Evolutionary conservation across 176 grass and related monocot genomes (phyloP).

Genomic region (Musa itinerans): DNA sequence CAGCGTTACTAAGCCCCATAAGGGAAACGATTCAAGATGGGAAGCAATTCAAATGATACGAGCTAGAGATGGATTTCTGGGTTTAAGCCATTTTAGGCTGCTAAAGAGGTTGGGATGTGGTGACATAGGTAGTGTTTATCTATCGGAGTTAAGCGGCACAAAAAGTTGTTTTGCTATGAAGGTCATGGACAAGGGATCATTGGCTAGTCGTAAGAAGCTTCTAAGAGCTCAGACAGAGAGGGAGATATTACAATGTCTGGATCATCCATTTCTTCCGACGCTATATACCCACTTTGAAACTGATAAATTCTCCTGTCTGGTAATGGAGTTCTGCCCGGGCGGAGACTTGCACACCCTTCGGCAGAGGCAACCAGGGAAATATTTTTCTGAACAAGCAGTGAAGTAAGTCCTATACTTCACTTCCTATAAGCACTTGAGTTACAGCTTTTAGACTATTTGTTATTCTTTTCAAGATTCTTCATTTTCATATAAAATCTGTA

Average conservation of each 20-base stretch:
- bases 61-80: slow-evolving; percentile 33
- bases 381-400: slow-evolving; percentile 53
- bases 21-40: slow-evolving; percentile 42
- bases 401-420: slow-evolving; percentile 36
- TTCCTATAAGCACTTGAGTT: background rate
- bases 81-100: slow-evolving; percentile 45
- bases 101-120: slow-evolving; percentile 46
- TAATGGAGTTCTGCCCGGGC: slow-evolving; percentile 61
- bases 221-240: slow-evolving; percentile 55
- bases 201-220: slow-evolving; percentile 53
- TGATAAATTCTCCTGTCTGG: slow-evolving; percentile 54
- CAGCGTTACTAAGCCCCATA: slow-evolving; percentile 38
- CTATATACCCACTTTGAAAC: slow-evolving; percentile 56
- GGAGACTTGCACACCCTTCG: slow-evolving; percentile 54
- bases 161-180: slow-evolving; percentile 49
- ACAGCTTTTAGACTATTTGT: background rate
- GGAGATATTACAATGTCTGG: slow-evolving; percentile 51
- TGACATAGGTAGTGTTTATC: slow-evolving; percentile 50
- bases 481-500: too few species aligned
- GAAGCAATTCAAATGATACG: slow-evolving; percentile 37
- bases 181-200: slow-evolving; percentile 52
- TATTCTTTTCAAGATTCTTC: background rate
- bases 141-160: slow-evolving; percentile 42
- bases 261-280: slow-evolving; percentile 60
- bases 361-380: slow-evolving; percentile 50